phyloP scores from a whole-genome alignment of 352 stramenopile genomes.

The Globisporangium ultimum region DNA sequence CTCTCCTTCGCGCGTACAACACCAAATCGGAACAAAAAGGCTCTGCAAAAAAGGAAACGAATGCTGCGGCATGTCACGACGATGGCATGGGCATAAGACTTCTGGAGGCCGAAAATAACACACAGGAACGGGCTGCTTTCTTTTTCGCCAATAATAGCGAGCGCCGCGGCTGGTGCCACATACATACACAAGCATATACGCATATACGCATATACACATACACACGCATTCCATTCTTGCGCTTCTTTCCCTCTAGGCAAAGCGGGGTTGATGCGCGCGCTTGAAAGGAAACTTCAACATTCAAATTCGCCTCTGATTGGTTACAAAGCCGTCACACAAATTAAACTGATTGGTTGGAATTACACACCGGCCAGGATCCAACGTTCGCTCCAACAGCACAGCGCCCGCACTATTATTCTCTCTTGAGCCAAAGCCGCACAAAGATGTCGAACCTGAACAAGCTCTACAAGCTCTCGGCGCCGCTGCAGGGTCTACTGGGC shows the following conservation, averaged over 20 bases:
- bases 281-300: too few species aligned
- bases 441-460: conserved; percentile 21
- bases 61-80: too few species aligned
- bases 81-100: too few species aligned
- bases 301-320: too few species aligned
- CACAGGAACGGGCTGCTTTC: too few species aligned
- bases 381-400: background rate
- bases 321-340: too few species aligned
- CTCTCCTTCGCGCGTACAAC: too few species aligned
- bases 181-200: background rate
- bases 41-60: background rate
- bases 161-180: background rate
- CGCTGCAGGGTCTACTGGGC: conserved; percentile 55
- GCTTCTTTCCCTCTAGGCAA: too few species aligned
- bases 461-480: conserved; percentile 63
- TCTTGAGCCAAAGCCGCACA: background rate
- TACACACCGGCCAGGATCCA: background rate
- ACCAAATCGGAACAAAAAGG: background rate
- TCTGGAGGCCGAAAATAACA: too few species aligned
- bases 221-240: too few species aligned
- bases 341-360: too few species aligned
- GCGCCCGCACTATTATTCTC: background rate
- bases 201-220: background rate
- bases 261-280: too few species aligned
- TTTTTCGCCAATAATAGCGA: background rate